Conservation (phyloP, 352 stramenopile genomes). For the Pythium inflatum region DNA sequence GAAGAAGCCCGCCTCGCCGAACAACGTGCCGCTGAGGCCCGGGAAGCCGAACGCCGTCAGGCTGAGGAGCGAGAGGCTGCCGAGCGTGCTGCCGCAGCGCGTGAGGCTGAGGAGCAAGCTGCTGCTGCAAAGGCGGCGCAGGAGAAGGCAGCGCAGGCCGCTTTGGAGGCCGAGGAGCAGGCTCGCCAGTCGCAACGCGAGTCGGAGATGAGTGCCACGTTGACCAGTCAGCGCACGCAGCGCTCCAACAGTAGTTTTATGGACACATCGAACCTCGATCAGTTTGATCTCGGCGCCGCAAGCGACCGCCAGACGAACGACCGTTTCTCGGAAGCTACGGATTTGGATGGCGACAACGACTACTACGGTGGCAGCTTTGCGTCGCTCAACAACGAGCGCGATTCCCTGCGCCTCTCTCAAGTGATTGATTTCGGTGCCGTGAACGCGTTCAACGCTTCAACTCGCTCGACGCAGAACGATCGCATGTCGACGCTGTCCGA, state of each 20-base stretch:
- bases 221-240: conserved; percentile 6
- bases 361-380: conserved; percentile 41
- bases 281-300: conserved; percentile 72
- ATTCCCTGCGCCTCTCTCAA: conserved; percentile 77
- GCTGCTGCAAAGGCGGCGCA: conserved; percentile 32
- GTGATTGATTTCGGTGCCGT: conserved; percentile 78
- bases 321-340: conserved; percentile 68
- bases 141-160: conserved; percentile 25
- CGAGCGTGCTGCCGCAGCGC: conserved; percentile 29
- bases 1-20: conserved; percentile 42
- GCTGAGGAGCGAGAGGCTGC: conserved; percentile 49
- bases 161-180: conserved; percentile 26
- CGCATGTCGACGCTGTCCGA: conserved; percentile 58
- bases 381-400: conserved; percentile 62
- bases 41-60: conserved; percentile 31
- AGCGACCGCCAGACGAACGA: conserved; percentile 42
- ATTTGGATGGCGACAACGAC: conserved; percentile 70
- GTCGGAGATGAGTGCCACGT: conserved; percentile 24
- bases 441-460: conserved; percentile 44
- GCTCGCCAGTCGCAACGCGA: conserved; percentile 27
- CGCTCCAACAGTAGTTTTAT: conserved; percentile 33
- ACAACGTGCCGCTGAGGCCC: conserved; percentile 27
- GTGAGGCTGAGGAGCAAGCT: conserved; percentile 35
- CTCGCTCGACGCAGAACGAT: conserved; percentile 30
- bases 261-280: conserved; percentile 44